Evolutionary conservation across 257 asterid genomes (phyloP).

Genomic region (Schizonepeta tenuifolia): DNA sequence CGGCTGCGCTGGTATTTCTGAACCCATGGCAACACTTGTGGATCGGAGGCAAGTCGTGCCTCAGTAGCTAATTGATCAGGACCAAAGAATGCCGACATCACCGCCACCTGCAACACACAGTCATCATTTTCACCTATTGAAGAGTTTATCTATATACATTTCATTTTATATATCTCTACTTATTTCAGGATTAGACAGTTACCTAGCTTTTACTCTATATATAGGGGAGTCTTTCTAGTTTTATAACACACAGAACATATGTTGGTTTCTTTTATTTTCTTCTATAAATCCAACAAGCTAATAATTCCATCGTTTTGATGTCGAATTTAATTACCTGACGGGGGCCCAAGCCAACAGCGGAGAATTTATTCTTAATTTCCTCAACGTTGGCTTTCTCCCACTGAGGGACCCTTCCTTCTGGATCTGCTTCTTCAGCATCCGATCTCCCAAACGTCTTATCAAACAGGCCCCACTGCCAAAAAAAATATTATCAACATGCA

Average conservation of each 20-base stretch:
- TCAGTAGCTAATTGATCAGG: conserved; percentile 92
- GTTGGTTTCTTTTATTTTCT: no score
- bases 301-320: not conserved
- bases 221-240: no score
- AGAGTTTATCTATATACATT: no score
- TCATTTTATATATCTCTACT: no score
- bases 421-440: conserved; percentile 84
- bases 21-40: conserved; percentile 88
- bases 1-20: conserved; percentile 96
- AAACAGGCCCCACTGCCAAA: conserved; percentile 82
- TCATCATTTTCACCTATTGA: not conserved
- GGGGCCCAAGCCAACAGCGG: conserved; percentile 82
- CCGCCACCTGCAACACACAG: conserved; percentile 69
- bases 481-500: not conserved
- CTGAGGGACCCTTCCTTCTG: conserved; percentile 88
- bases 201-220: no score
- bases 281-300: not conserved
- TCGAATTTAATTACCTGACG: conserved; percentile 64
- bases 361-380: conserved; percentile 83
- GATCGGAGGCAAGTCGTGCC: conserved; percentile 70
- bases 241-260: no score
- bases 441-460: conserved; percentile 82
- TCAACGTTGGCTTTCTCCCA: conserved; percentile 77
- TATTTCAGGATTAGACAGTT: no score
- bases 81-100: conserved; percentile 92